Evolutionary conservation across 805 yeast species (phyloP).

Genomic region (Wickerhamiella azyma): DNA sequence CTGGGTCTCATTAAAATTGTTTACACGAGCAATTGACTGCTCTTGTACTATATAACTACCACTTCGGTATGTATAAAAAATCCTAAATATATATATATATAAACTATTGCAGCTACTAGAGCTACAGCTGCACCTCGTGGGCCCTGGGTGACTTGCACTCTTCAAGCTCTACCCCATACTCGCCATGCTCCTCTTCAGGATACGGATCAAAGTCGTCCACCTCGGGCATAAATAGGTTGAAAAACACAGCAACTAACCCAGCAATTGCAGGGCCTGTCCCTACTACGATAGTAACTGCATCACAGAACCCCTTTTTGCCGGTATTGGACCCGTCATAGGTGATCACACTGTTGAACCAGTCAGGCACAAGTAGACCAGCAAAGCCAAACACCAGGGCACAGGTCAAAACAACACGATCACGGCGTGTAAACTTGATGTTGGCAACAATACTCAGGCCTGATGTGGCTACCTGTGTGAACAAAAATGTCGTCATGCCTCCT

Average conservation of each 20-base stretch:
- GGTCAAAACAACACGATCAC: constrained; percentile 61
- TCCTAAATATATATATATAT: no score
- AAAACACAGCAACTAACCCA: constrained; percentile 48
- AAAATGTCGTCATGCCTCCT: constrained; percentile 79
- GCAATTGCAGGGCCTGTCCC: constrained; percentile 62
- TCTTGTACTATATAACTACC: no score
- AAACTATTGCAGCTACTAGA: no score
- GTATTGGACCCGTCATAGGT: constrained; percentile 48
- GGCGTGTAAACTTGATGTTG: constrained; percentile 40
- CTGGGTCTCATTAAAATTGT: no score
- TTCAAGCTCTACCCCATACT: no score
- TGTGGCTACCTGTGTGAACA: constrained; percentile 63
- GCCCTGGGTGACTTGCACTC: no score
- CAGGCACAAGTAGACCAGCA: constrained; percentile 49
- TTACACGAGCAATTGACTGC: no score
- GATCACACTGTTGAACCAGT: constrained; percentile 53
- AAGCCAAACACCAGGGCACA: constrained; percentile 51
- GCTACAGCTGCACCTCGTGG: no score
- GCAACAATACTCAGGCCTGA: constrained; percentile 59
- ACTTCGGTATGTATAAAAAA: no score
- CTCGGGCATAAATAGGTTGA: constrained; percentile 49
- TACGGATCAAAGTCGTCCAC: constrained; percentile 23
- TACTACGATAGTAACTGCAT: constrained; percentile 56
- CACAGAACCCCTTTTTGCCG: constrained; percentile 44
- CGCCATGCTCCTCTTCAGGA: no score